Base-by-base conservation (phyloP, 2,329 filamentous ascomycete species). In the Hypoxylon sp. region DNA sequence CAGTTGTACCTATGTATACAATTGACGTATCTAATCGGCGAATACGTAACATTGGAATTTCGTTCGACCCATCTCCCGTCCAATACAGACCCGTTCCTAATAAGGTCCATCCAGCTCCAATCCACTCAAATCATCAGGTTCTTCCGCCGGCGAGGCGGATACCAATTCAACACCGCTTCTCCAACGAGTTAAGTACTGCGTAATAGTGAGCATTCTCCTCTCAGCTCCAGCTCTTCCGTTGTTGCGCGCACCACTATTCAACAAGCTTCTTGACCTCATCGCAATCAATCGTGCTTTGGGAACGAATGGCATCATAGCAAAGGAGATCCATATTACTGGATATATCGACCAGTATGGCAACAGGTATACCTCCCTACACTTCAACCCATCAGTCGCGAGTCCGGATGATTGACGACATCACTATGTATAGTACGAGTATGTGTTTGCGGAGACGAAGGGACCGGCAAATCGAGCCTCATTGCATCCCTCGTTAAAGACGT, bases 401-500 rank as follows among this genome's bases (percentile, higher is more conserved):
- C 32, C 48, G 29, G 19, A 61, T 62, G 23, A 63, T 59, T 63
- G 37, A 61, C 56, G 21, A 25, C 29, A 39, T 58, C 29, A 8
- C 19, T 61, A 7, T 59, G 8, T 39, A 30, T 71, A 83, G 95
- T 98, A 66, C 92, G 96, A 70, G 94, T 98, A 75, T 97, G 94
- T 79, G 93, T 98, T 63, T 97, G 94, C 82, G 96, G 96, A 76
- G 96, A 99, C 79, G 95, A 98, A 81, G 92, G 92, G 74, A 94
- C 92, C n/a, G 94, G 94, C 74, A 97, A 97, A 82, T 96, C 92
- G 65, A 96, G 92, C 79, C 86, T 97, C 78, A 96, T 97, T 76
- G 96, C 94, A 60, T 96, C 94, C 61, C 89, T 99, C 39, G 95
- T 99, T 78, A 98, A 98, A 78, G 95, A 97, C 78, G 92, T 95